Base-by-base conservation (phyloP, 2,329 filamentous ascomycete species). In the Alternaria brassicae region DNA sequence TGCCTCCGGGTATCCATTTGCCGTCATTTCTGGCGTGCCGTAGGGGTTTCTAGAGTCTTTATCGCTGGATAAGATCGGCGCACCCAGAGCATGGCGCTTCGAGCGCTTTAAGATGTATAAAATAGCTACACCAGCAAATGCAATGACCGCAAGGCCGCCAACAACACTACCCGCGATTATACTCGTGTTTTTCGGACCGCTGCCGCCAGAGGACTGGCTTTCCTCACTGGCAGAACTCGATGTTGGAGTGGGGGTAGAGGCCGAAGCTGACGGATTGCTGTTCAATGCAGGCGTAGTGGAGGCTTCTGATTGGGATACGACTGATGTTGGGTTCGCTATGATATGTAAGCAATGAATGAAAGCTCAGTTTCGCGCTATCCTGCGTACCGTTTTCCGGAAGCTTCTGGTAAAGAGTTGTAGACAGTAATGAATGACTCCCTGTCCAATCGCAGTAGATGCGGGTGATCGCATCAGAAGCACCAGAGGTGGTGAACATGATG, bases 361-460 rank as follows among this genome's bases (percentile, higher is more conserved):
- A 2, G 4, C 4, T 27, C 15, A 19, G 12, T 0, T 21, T 28
- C 6, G 21, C 10, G n/a, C 8, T 8, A 25, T n/a, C 21, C 10
- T 13, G 27, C 40, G 13, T 54, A 54, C 51, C 51, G 23, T 45
- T 45, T n/a, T 21, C 23, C 9, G 51, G 51, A 37, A 47, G 40
- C 25, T 36, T 23, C 19, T 54, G n/a, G 23, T 54, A 54, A 0
- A 54, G 21, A 28, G 39, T 54, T n/a, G 28, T 54, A n/a, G 40
- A 36, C 28, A 54, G n/a, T 6, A 36, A 42, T 23, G 25, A 10
- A 37, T 54, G 51, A 10, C 30, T 17, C n/a, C 40, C 51, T 12
- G 51, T 54, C 40, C 51, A 54, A 19, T 54, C 51, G 30, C 51
- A 54, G n/a, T 54, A 54, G 10, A 54, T 54, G 27, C 51, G 51